phyloP scores from a whole-genome alignment of 1,139 yeast genomes.

The Magnusiomyces suaveolens region DNA sequence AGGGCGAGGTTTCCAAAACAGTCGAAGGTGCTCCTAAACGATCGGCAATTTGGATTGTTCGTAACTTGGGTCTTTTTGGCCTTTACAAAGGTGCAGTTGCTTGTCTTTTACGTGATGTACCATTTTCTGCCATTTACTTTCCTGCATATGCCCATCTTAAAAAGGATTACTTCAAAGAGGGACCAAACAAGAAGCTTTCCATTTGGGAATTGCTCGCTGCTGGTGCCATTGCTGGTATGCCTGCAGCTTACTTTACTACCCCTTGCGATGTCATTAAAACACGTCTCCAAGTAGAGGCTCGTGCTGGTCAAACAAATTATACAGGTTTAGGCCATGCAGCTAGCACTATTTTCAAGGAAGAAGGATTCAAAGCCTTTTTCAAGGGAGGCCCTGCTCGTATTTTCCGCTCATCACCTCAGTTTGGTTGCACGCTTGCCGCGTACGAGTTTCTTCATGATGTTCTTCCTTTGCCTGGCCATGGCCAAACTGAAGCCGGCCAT shows the following conservation, averaged over 20 bases:
- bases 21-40: constrained; percentile 33
- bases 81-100: constrained; percentile 88
- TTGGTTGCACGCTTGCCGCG: constrained; percentile 94
- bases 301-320: constrained; percentile 68
- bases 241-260: constrained; percentile 92
- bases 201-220: constrained; percentile 77
- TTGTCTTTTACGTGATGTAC: constrained; percentile 92
- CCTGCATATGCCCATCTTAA: constrained; percentile 94
- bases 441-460: constrained; percentile 71
- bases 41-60: constrained; percentile 65
- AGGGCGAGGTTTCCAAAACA: constrained; percentile 58
- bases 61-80: constrained; percentile 72
- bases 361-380: constrained; percentile 73
- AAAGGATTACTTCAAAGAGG: constrained; percentile 70
- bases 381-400: constrained; percentile 96
- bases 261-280: constrained; percentile 97
- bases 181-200: constrained; percentile 56
- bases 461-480: constrained; percentile 42
- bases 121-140: constrained; percentile 94
- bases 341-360: constrained; percentile 63
- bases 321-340: constrained; percentile 72
- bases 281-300: constrained; percentile 79
- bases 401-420: constrained; percentile 91
- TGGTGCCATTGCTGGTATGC: constrained; percentile 97
- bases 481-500: constrained; percentile 36